These are phyloP conservation scores for Pestalotiopsis fici DNA, from an alignment of 2,329 filamentous ascomycete genomes.

Conservation along the genomic window DNA sequence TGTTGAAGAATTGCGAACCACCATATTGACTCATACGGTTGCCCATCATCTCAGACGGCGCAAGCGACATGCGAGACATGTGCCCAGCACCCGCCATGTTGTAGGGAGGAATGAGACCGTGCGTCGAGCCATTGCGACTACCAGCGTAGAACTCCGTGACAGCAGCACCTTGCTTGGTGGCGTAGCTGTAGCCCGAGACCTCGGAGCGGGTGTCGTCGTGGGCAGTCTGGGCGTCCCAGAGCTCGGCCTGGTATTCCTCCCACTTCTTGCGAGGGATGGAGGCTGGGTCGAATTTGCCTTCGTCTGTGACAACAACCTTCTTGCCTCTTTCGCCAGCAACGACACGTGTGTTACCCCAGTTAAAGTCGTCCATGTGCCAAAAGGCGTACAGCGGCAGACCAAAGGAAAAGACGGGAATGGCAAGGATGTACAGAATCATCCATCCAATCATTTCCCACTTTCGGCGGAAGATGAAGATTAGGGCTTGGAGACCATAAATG, in stretches of 20 bases:
- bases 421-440: slow-evolving; percentile 95
- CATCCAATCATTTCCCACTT: slow-evolving; percentile 99
- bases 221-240: slow-evolving; percentile 93
- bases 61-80: slow-evolving; percentile 76
- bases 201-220: slow-evolving; percentile 82
- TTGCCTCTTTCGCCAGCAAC: slow-evolving; percentile 92
- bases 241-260: slow-evolving; percentile 97
- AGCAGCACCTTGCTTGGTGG: slow-evolving; percentile 69
- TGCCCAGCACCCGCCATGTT: slow-evolving; percentile 44
- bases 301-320: slow-evolving; percentile 91
- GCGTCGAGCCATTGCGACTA: slow-evolving; percentile 57
- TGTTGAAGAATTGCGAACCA: slow-evolving; percentile 58
- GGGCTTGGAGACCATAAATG: slow-evolving; percentile 95
- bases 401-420: slow-evolving; percentile 89
- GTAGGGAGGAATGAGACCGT: slow-evolving; percentile 45
- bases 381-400: slow-evolving; percentile 91
- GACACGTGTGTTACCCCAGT: slow-evolving; percentile 98
- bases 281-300: slow-evolving; percentile 94
- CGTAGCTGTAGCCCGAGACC: slow-evolving; percentile 91
- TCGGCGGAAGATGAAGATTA: slow-evolving; percentile 93
- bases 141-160: slow-evolving; percentile 70
- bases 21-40: slow-evolving; percentile 64
- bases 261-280: slow-evolving; percentile 97
- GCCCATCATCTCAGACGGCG: slow-evolving; percentile 66
- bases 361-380: slow-evolving; percentile 99